Conservation (phyloP, 2,329 filamentous ascomycete genomes). For the Fusarium devonianum region DNA sequence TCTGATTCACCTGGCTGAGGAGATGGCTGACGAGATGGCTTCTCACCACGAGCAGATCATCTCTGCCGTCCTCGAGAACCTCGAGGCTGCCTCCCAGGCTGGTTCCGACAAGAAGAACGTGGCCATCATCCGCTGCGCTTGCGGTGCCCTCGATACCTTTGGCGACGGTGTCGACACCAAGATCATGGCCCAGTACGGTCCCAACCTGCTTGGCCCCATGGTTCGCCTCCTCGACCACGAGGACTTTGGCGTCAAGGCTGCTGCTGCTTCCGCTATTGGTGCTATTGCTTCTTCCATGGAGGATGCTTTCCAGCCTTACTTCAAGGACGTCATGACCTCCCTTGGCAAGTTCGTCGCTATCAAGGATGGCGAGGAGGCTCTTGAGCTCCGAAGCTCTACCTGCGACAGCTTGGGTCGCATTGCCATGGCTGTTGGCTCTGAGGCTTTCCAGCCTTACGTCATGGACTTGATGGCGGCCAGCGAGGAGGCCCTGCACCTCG, state of each 20-base stretch:
- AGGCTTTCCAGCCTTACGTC: slow-evolving; percentile 90
- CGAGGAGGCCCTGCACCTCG: slow-evolving; percentile 87
- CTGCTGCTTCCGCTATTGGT: slow-evolving; percentile 87
- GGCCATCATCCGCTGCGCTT: slow-evolving; percentile 87
- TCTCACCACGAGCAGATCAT: slow-evolving; percentile 87
- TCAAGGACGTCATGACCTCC: slow-evolving; percentile 88
- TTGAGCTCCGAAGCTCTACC: slow-evolving; percentile 87
- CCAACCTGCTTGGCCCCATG: slow-evolving; percentile 83
- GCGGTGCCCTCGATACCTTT: slow-evolving; percentile 88
- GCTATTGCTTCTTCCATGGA: slow-evolving; percentile 88
- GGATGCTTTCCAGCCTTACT: slow-evolving; percentile 87
- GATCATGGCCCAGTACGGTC: slow-evolving; percentile 82
- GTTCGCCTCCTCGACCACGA: slow-evolving; percentile 83
- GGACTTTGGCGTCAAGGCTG: slow-evolving; percentile 88
- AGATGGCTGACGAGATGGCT: slow-evolving; percentile 88
- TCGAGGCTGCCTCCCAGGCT: slow-evolving; percentile 78
- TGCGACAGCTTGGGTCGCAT: slow-evolving; percentile 95
- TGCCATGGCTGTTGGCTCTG: slow-evolving; percentile 83
- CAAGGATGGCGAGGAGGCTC: slow-evolving; percentile 88
- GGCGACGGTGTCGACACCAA: slow-evolving; percentile 82
- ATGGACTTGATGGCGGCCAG: slow-evolving; percentile 89
- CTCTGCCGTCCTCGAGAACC: slow-evolving; percentile 84
- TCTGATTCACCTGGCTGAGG: slow-evolving; percentile 89
- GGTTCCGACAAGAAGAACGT: slow-evolving; percentile 77
- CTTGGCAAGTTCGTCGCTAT: slow-evolving; percentile 83